Base-by-base conservation (phyloP, 2,329 filamentous ascomycete genomes). In the Thielaviopsis punctulata region DNA sequence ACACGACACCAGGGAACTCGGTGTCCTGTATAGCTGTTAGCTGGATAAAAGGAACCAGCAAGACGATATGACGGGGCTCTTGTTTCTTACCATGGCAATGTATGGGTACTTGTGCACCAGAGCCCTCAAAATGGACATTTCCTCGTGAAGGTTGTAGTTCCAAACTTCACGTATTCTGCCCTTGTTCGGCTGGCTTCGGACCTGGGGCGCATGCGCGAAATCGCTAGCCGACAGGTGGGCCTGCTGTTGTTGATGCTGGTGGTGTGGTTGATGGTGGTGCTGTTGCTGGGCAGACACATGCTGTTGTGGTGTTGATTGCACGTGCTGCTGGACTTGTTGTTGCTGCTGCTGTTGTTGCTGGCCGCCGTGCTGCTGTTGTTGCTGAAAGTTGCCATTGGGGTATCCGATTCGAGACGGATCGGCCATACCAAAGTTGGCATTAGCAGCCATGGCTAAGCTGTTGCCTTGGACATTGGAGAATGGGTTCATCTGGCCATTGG, bases 1-100 rank as follows among this genome's bases (percentile, higher is more conserved):
- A 87, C 51, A 98, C 90, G 51, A 98, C 88, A 53, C 92, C 92
- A n/a, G 92, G 92, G 60, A 98, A 98, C 64, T 96, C 90, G 22
- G 92, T 95, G 64, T 98, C 92, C 89, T 95, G 63, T 49, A 54
- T 57, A 52, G 27, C 33, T 19, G 47, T 56, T 54, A 57, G 53
- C 45, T 27, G 36, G 49, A 24, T 46, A 23, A 45, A 22, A 9
- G 9, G 24, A 45, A 24, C 45, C 36, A 25, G 12, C 36, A 18
- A 36, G 12, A 12, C n/a, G 24, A 9, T 13, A 13, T 45, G 47
- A 23, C 43, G n/a, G 52, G 49, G 43, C 52, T 51, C 43, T 36
- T 21, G 39, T 18, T 22, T 56, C 83, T 72, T 71, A 95, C 89
- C 92, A 98, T 96, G 60, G 89, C 90, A 67, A 98, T 90, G 64